Percentiles rank a stretch among this genome's conserved stretches.
These are phyloP conservation scores for Periconia sp. DNA, from an alignment of 2,329 filamentous ascomycete genomes.

Conservation along the genomic window DNA sequence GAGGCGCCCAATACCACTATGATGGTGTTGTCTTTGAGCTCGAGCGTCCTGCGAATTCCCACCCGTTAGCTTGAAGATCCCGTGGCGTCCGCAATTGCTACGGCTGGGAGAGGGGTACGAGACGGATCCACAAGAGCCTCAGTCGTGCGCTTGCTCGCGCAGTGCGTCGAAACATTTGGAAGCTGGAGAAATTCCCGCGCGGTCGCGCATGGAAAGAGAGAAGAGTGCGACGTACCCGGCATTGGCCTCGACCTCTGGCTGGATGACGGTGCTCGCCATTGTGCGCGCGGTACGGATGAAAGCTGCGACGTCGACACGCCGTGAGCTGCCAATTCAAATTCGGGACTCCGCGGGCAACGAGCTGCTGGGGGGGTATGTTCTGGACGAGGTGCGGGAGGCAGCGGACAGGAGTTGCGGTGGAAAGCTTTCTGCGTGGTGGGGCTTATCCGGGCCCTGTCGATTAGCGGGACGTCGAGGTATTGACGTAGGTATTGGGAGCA, in stretches of 20 bases:
- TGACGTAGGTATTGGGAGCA: slow-evolving; percentile 33
- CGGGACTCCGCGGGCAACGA: slow-evolving; percentile 10
- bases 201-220: neutral
- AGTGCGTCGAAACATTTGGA: too few relatives aligned
- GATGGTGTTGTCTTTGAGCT: slow-evolving; percentile 98
- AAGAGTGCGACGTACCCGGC: slow-evolving; percentile 50
- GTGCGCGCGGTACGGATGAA: slow-evolving; percentile 27
- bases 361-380: slow-evolving; percentile 12
- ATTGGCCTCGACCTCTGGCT: slow-evolving; percentile 52
- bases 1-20: slow-evolving; percentile 97
- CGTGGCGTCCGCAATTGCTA: slow-evolving; percentile 7
- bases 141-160: too few relatives aligned
- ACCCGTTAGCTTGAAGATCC: slow-evolving; percentile 36
- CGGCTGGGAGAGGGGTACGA: slow-evolving; percentile 14
- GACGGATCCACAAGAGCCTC: too few relatives aligned
- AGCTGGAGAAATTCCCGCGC: neutral
- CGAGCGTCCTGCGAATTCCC: slow-evolving; percentile 70
- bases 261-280: slow-evolving; percentile 58
- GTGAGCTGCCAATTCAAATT: slow-evolving; percentile 28
- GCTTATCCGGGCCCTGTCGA: slow-evolving; percentile 32
- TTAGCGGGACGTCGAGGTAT: slow-evolving; percentile 32
- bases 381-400: slow-evolving; percentile 27
- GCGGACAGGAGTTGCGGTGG: slow-evolving; percentile 25
- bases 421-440: slow-evolving; percentile 45
- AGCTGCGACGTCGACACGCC: slow-evolving; percentile 21